These are phyloP conservation scores for Tranzscheliella williamsii DNA, from an alignment of 1,284 basidiomycete species.

Conservation along the genomic window DNA sequence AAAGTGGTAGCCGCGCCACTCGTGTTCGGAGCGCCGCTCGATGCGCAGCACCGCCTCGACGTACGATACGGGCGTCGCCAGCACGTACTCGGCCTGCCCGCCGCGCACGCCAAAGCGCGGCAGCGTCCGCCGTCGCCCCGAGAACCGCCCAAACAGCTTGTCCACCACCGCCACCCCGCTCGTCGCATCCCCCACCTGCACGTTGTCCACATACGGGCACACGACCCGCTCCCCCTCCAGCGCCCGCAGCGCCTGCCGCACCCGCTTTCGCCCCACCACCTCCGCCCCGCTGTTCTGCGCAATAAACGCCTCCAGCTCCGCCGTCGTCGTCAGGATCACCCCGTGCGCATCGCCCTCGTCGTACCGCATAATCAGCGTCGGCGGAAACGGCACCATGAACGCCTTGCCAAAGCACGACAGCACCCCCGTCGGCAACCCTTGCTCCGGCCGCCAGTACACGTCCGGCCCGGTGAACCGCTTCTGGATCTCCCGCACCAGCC, in stretches of 20 bases:
- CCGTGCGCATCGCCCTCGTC: slow-evolving; percentile 66
- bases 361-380: slow-evolving; percentile 70
- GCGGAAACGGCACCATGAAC: slow-evolving; percentile 78
- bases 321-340: slow-evolving; percentile 65
- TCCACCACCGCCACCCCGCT: slow-evolving; percentile 13
- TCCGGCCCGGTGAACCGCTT: slow-evolving; percentile 51
- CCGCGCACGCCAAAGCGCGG: slow-evolving; percentile 24
- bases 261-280: slow-evolving; percentile 67
- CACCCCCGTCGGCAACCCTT: slow-evolving; percentile 42
- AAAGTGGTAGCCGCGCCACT: slow-evolving; percentile 68
- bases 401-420: slow-evolving; percentile 64
- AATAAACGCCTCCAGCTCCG: slow-evolving; percentile 70
- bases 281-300: slow-evolving; percentile 69
- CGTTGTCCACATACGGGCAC: slow-evolving; percentile 70
- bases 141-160: slow-evolving; percentile 21
- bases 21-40: slow-evolving; percentile 67
- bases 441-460: slow-evolving; percentile 41
- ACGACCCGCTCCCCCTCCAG: slow-evolving; percentile 70
- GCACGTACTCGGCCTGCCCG: slow-evolving; percentile 65
- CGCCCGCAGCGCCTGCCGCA: slow-evolving; percentile 71
- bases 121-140: slow-evolving; percentile 3
- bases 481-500: slow-evolving; percentile 39
- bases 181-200: slow-evolving; percentile 63
- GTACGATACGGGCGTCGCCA: slow-evolving; percentile 64
- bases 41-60: slow-evolving; percentile 67